Conservation (phyloP, 495 filamentous ascomycete species). For the Pyrenopolyporus hunteri region DNA sequence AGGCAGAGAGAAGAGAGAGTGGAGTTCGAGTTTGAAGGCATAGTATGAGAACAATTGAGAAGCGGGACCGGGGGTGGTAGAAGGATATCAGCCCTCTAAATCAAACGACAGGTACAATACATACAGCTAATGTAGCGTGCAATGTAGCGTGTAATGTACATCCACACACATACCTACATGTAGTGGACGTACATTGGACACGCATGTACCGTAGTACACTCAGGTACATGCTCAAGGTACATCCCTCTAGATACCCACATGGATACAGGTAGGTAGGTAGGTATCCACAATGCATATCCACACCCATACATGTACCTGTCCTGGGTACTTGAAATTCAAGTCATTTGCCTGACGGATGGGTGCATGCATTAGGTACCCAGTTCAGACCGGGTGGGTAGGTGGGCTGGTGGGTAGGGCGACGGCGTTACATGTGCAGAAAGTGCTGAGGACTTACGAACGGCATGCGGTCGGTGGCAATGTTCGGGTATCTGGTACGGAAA, state of each 20-base stretch:
- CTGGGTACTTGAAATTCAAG: slow-evolving; percentile 17
- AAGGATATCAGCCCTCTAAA: slow-evolving; percentile 25
- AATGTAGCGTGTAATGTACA: too few relatives aligned
- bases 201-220: too few relatives aligned
- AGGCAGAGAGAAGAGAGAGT: slow-evolving; percentile 11
- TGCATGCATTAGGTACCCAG: slow-evolving; percentile 29
- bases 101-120: not conserved
- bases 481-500: slow-evolving; percentile 20
- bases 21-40: slow-evolving; percentile 34
- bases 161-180: too few relatives aligned
- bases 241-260: too few relatives aligned
- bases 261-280: too few relatives aligned
- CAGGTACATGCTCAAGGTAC: too few relatives aligned
- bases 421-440: not conserved
- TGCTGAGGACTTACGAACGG: slow-evolving; percentile 13
- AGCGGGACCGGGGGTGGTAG: slow-evolving; percentile 38
- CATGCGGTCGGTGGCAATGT: not conserved
- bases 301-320: not conserved
- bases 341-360: slow-evolving; percentile 32
- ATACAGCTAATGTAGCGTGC: not conserved
- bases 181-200: too few relatives aligned
- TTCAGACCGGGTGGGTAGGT: slow-evolving; percentile 7
- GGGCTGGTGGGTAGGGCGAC: slow-evolving; percentile 10
- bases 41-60: slow-evolving; percentile 37
- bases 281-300: too few relatives aligned